Conservation (phyloP, 1,284 basidiomycete species). For the Amylostereum areolatum region DNA sequence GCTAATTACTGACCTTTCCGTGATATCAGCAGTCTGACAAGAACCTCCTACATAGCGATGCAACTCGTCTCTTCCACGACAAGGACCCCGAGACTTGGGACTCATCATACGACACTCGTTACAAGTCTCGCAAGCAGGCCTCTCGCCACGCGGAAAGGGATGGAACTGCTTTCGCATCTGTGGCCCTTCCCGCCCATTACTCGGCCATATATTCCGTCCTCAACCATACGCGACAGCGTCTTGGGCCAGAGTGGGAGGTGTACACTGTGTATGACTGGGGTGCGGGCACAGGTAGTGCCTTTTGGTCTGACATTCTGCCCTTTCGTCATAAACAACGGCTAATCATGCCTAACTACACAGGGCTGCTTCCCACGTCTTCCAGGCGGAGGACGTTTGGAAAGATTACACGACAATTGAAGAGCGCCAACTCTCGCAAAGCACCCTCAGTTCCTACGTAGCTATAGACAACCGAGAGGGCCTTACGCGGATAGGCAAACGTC, state of each 20-base stretch:
- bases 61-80: conserved; percentile 57
- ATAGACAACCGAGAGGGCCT: conserved; percentile 72
- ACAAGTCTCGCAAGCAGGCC: conserved; percentile 53
- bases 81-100: conserved; percentile 39
- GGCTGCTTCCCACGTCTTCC: conserved; percentile 64
- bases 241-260: conserved; percentile 54
- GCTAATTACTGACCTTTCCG: neutral
- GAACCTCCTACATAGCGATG: conserved; percentile 57
- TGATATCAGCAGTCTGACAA: conserved; percentile 54
- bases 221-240: conserved; percentile 52
- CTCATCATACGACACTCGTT: conserved; percentile 45
- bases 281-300: conserved; percentile 63
- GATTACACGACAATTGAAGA: conserved; percentile 25
- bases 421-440: conserved; percentile 39
- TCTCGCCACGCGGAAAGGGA: conserved; percentile 57
- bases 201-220: conserved; percentile 65
- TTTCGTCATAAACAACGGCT: neutral
- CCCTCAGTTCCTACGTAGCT: conserved; percentile 53
- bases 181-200: conserved; percentile 74
- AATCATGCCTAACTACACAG: conserved; percentile 22
- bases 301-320: conserved; percentile 47
- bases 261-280: conserved; percentile 71
- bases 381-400: conserved; percentile 21
- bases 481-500: conserved; percentile 54
- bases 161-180: conserved; percentile 68